These are phyloP conservation scores for Pseudocercospora macadamiae DNA, from an alignment of 2,329 filamentous ascomycete species.

Conservation along the genomic window DNA sequence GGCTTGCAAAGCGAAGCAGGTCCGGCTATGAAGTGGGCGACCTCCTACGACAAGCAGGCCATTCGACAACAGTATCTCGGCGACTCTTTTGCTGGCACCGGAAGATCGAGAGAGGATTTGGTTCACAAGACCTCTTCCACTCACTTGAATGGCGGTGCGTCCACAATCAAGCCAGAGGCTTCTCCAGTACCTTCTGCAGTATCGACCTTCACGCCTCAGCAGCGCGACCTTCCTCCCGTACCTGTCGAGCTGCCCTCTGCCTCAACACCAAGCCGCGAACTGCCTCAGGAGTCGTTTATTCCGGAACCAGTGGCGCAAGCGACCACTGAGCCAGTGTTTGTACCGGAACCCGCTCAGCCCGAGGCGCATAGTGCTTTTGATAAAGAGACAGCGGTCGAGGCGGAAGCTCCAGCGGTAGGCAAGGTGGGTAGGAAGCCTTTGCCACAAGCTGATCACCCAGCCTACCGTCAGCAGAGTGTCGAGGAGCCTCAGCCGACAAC, in stretches of 20 bases:
- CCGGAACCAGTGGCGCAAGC: conserved; percentile 9
- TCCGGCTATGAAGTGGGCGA: conserved; percentile 95
- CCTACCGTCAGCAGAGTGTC: conserved; percentile 39
- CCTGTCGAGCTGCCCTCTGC: conserved; percentile 13
- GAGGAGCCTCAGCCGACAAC: conserved; percentile 24
- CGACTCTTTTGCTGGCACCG: conserved; percentile 66
- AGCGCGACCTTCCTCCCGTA: not conserved
- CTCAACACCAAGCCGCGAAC: conserved; percentile 15
- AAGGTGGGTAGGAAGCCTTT: conserved; percentile 39
- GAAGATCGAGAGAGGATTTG: conserved; percentile 33
- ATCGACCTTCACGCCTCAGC: conserved; percentile 11
- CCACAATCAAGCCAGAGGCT: conserved; percentile 13
- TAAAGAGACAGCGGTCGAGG: conserved; percentile 27
- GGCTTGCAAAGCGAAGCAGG: conserved; percentile 88
- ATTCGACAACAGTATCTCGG: conserved; percentile 85
- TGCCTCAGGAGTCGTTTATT: conserved; percentile 20
- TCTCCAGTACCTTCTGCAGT: conserved; percentile 6
- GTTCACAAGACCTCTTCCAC: conserved; percentile 28
- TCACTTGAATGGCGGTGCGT: conserved; percentile 31
- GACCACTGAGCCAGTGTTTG: conserved; percentile 9
- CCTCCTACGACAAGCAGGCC: conserved; percentile 86
- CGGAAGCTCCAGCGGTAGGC: conserved; percentile 17
- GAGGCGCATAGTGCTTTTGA: conserved; percentile 21
- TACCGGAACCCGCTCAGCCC: conserved; percentile 6
- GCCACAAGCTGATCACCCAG: conserved; percentile 45